A percentile compares a stretch with the other conserved stretches of the same genome.
These are phyloP conservation scores for Solanum rostratum DNA, from an alignment of 257 asterid genomes.

Conservation along the genomic window DNA sequence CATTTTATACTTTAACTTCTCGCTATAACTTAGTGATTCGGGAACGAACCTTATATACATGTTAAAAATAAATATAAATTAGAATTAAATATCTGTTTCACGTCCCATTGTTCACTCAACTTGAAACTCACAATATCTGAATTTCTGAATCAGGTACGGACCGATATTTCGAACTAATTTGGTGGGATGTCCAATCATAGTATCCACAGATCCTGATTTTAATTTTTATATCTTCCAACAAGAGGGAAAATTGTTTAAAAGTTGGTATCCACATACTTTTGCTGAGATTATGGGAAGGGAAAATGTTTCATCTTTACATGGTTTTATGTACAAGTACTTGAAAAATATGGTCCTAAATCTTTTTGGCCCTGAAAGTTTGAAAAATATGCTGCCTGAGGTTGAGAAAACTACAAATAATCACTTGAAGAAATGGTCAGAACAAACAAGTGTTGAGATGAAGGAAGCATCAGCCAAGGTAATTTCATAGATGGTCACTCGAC, in stretches of 20 bases:
- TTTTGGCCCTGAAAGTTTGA: constrained; percentile 67
- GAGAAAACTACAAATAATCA: constrained; percentile 33
- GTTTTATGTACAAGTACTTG: constrained; percentile 64
- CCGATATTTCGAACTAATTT: background rate
- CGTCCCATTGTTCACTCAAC: no score
- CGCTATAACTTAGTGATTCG: no score
- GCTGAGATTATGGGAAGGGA: background rate
- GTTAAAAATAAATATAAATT: no score
- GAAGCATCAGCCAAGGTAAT: constrained; percentile 53
- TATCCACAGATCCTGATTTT: background rate
- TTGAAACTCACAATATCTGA: no score
- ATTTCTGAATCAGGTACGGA: background rate
- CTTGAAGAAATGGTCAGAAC: constrained; percentile 34
- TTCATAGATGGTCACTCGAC: no score
- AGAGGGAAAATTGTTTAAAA: background rate
- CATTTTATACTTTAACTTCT: no score
- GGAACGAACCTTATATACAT: no score
- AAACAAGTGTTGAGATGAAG: constrained; percentile 37
- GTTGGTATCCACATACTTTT: background rate
- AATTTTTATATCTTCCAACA: background rate
- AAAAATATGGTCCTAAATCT: constrained; percentile 63
- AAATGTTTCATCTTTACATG: background rate
- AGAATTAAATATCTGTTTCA: no score
- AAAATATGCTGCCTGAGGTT: constrained; percentile 57
- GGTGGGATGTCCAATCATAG: background rate